Evolutionary conservation across 352 stramenopile genomes (phyloP), one percentile per base, ranked within the genome.

Genomic region (Hyaloperonospora arabidopsidis): DNA sequence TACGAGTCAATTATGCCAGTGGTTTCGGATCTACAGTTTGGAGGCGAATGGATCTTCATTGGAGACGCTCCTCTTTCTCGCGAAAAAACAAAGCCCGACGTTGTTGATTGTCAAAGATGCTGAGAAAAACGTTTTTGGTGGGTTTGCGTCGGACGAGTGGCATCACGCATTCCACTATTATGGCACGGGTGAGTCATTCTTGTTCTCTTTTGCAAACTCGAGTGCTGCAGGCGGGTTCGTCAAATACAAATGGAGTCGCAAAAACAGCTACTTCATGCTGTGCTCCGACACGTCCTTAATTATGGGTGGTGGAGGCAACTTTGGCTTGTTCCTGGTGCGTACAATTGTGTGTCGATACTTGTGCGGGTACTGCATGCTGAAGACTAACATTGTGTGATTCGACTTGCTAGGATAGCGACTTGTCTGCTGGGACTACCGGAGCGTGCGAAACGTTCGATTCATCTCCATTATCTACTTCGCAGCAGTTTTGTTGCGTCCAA

Each of bases 261-360:
- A 84, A 47, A 97, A 96, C 69, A 89, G 76, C 57, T 96, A 95
- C 60, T 96, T 95, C 43, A 86, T 92, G 77, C 70, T 97, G 19
- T 93, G 84, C 63, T 95, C 84, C 15, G 84, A 95, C 12, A 84
- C 95, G 50, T 94, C 86, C 32, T 69, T 97, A 35, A 83, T 93
- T 18, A 93, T 97, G 79, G 88, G 88, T 35, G 88, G 88, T 15
- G 88, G 88, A 2, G 87, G 87, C 29, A 89, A 76, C 54, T 97
- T 97, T 55, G 88, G 84, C 1, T 73, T 96, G 50, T 94, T 89
- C 53, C 59, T 97, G 61, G 83, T 91, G 68, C 57, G 77, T 76
- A 11, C 2, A 11, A n/a, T 6, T 44, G 19, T 23, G 11, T 2
- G 38, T 21, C 11, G 5, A 12, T 44, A 19, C 15, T 3, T 11